Evolutionary conservation across 1,139 yeast genomes (phyloP), one percentile per base, ranked within the genome.

Genomic region (Yamadazyma trypodendri): DNA sequence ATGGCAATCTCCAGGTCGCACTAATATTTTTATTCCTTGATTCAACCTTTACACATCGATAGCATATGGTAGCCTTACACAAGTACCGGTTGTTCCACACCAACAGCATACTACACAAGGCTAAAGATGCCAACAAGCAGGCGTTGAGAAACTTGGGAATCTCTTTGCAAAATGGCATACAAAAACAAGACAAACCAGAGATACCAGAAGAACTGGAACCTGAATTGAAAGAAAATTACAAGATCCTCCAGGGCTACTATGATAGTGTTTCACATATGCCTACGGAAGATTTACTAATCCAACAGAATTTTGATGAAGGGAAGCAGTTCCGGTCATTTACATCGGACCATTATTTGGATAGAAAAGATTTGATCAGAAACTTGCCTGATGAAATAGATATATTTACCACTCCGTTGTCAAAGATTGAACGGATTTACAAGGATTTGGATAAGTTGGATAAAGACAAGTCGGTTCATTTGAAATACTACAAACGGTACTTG

Each of bases 371-470:
- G 12, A 48, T 69, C n/a, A 52, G 62, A 27, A 54, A 53, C 30
- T 45, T 71, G 17, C 76, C 77, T 0, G 65, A 68, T 37, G 68
- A 61, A 41, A 56, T 70, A 11, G 71, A 70, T 44, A 44, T 68
- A 18, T 50, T 60, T 27, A 50, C 61, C 32, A 52, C 60, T 0
- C 51, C 61, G 3, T 49, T 54, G 28, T 52, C 55, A 15, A 57
- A 60, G 31, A 58, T 71, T 23, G 59, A 62, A 22, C 54, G 55
- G 21, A 53, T 63, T 3, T 71, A 70, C 46, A 48, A 52, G 10
- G 55, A 60, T 38, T 54, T 71, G 40, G 48, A 49, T 16, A 51
- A 60, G 40, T 52, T 71, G 32, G 77, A 71, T 43, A 45, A 56
- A 13, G 76, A 71, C 49, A 61, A 58, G 41, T 50, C 63, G 3